A percentile compares a stretch with the other conserved stretches of the same genome.
phyloP scores from a whole-genome alignment of 768 basidiomycete genomes.

The Pilatotrama ljubarskyi region DNA sequence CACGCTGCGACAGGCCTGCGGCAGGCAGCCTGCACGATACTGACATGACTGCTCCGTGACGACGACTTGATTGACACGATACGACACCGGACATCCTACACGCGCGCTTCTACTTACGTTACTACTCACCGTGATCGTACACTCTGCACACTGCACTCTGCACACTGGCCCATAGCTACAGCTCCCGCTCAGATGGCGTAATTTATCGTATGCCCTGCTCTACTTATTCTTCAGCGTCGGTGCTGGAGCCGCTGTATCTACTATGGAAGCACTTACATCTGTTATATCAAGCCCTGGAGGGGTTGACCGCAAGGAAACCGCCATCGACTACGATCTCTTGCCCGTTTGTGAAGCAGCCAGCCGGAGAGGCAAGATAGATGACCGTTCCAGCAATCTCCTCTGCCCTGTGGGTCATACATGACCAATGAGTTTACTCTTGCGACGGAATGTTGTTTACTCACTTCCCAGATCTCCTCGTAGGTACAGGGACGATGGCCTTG shows the following conservation, averaged over 20 bases:
- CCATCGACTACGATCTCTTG: conserved; percentile 81
- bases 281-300: conserved; percentile 41
- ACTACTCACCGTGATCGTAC: conserved; percentile 1
- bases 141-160: not conserved
- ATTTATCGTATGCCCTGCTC: conserved; percentile 17
- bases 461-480: conserved; percentile 64
- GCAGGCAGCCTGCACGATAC: conserved; percentile 11
- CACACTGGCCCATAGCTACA: conserved; percentile 11
- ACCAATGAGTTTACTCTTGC: not conserved
- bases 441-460: conserved; percentile 39
- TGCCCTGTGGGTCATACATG: conserved; percentile 41
- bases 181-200: conserved; percentile 14
- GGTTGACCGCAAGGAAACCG: conserved; percentile 73
- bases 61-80: conserved; percentile 1
- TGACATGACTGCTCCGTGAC: conserved; percentile 9
- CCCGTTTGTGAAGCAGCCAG: conserved; percentile 74
- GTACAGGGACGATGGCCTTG: conserved; percentile 61
- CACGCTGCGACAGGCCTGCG: conserved; percentile 11
- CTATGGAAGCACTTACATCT: conserved; percentile 4
- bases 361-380: conserved; percentile 71
- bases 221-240: conserved; percentile 10
- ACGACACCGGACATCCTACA: conserved; percentile 20
- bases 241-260: conserved; percentile 5
- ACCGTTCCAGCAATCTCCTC: conserved; percentile 78
- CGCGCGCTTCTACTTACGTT: conserved; percentile 6